Conservation (phyloP, 1,284 basidiomycete genomes). For the Termitomyces sp. region DNA sequence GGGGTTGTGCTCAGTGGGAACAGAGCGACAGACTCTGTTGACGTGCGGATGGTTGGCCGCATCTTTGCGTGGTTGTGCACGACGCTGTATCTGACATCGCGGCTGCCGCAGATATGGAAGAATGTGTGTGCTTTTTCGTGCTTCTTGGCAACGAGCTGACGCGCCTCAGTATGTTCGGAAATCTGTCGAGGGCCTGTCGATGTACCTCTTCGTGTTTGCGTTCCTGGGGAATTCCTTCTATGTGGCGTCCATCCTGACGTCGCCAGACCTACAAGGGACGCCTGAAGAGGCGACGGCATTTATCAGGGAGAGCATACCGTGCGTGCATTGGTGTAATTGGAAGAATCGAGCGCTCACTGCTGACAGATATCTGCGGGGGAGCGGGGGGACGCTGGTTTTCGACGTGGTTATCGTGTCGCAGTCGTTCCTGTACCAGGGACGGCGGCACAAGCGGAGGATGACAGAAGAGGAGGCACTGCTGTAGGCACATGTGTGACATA, state of each 20-base stretch:
- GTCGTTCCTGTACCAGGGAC: conserved; percentile 44
- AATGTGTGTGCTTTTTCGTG: conserved; percentile 80
- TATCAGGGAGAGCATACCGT: conserved; percentile 73
- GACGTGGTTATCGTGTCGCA: conserved; percentile 77
- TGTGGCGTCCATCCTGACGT: conserved; percentile 77
- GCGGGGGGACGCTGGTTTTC: conserved; percentile 85
- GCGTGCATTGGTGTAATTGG: conserved; percentile 26
- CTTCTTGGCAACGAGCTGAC: too few relatives aligned
- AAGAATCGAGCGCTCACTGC: conserved; percentile 10
- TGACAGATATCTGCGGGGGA: conserved; percentile 72
- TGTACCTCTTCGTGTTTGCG: conserved; percentile 87
- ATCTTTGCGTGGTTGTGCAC: conserved; percentile 92
- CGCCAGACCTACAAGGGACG: conserved; percentile 50
- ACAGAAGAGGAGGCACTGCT: conserved; percentile 48
- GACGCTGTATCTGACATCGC: conserved; percentile 84
- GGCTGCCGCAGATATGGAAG: conserved; percentile 95
- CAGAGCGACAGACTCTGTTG: conserved; percentile 25
- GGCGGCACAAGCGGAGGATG: conserved; percentile 27
- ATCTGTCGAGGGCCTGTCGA: conserved; percentile 92
- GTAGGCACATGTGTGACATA: conserved; percentile 27
- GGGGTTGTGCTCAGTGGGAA: conserved; percentile 24
- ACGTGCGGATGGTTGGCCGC: conserved; percentile 72
- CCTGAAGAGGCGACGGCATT: conserved; percentile 45
- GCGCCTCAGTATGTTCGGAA: conserved; percentile 74
- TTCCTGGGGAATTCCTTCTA: conserved; percentile 91